Base-by-base conservation (phyloP, 208 protist genomes). In the Leishmania tarentolae region DNA sequence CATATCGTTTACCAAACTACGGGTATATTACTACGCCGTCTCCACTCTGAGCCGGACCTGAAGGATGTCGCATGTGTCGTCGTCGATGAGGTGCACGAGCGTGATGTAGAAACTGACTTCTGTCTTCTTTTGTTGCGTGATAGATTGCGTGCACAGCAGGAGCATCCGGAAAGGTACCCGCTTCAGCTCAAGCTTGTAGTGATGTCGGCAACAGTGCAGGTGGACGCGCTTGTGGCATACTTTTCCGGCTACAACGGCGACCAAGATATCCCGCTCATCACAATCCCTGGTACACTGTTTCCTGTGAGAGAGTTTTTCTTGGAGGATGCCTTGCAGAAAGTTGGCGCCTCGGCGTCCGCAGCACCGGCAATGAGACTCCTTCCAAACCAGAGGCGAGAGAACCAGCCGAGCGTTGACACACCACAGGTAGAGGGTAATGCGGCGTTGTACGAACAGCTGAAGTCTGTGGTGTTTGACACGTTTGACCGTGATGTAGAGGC, bases 1-100 rank as follows among this genome's bases (percentile, higher is more conserved):
- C 89, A 88, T n/a, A 98, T 99, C 57, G 96, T 99, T 81, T 99
- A 99, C 83, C 96, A 99, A 89, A 99, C 99, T 28, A 99, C 99
- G 75, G 99, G 99, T 83, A 99, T 99, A 87, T 80, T 99, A 17
- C 87, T 99, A 44, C 93, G 98, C 71, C 98, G 99, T 81, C 94
- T 98, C 57, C 92, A 99, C 44, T 75, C 92, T n/a, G 99, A 99
- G 85, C 91, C 94, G 57, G 79, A 95, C 37, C 83, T 99, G 35
- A 73, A 72, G 42, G 91, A 87, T 40, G 92, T 96, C n/a, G 84
- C 89, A n/a, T 95, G 91, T 80, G 82, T 98, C 57, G 89, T 98
- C 73, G 88, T 98, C 1, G 94, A 98, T 83, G 94, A 98, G 78
- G 94, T 97, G 42, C 94, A 98, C 77, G 94, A 98, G 82, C 92